phyloP scores from a whole-genome alignment of 2,329 filamentous ascomycete genomes.

The Talaromyces sp. region DNA sequence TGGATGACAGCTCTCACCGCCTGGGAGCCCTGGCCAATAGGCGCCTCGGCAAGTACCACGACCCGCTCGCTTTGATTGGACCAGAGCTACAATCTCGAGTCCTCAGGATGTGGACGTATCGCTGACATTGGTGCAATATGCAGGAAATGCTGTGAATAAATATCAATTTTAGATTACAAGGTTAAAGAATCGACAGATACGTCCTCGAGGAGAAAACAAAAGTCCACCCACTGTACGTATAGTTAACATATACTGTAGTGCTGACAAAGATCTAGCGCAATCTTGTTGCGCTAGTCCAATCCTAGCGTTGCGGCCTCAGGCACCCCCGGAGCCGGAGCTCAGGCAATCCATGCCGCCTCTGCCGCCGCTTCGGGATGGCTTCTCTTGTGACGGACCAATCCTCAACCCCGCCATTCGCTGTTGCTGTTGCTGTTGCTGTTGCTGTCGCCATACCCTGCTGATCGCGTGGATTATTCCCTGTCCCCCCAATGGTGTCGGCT shows the following conservation, averaged over 20 bases:
- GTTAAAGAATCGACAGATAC: no score
- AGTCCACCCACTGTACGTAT: no score
- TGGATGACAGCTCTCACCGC: constrained; percentile 5
- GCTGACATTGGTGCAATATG: neutral
- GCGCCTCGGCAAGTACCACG: neutral
- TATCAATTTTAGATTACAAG: no score
- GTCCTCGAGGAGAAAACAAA: no score
- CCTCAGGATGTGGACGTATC: neutral
- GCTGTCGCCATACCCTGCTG: neutral
- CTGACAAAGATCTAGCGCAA: neutral
- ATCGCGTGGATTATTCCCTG: neutral
- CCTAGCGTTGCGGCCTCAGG: neutral
- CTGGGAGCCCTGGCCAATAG: neutral
- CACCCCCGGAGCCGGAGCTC: no score
- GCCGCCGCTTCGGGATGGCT: neutral
- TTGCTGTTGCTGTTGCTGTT: neutral
- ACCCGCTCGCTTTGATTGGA: constrained; percentile 3
- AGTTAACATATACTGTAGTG: neutral
- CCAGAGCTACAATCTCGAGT: neutral
- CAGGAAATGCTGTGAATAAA: no score
- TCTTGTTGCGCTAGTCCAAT: neutral
- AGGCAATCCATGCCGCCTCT: neutral
- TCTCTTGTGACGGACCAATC: neutral
- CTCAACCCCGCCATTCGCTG: neutral
- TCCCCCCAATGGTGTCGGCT: neutral